Evolutionary conservation across 805 yeast species (phyloP), one percentile per base, ranked within the genome.

Genomic region (Geotrichum ghanense): DNA sequence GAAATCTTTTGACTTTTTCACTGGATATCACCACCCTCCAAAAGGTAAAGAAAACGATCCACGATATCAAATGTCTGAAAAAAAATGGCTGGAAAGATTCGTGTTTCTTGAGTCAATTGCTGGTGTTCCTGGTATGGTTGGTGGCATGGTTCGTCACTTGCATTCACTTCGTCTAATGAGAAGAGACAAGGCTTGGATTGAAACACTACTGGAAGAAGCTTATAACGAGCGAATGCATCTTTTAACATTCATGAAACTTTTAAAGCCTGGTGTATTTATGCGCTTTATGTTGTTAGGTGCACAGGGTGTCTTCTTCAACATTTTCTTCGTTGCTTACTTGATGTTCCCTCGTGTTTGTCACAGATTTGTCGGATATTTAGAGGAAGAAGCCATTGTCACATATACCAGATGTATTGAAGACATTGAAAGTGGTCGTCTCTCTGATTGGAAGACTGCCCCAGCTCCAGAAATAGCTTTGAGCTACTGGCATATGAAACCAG

Each of bases 111-210:
- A 81, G 60, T 73, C 79, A 50, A 71, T 82, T 47, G 89, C 89
- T 3, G 88, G 86, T 6, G 84, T 81, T n/a, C 89, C 89, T 1
- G 88, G 89, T 9, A 75, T 79, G 70, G 83, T 78, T 42, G 89
- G 84, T 2, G 82, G 83, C 1, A 81, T 80, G 63, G 61, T 82
- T 40, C 72, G 88, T 48, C 88, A 82, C 58, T 68, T 81, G 55
- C 79, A 78, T 51, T 74, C 84, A 1, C 59, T 81, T 43, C 65
- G 89, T 52, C 60, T 79, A 44, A 65, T 82, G 53, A 70, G 71
- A 55, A 64, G 88, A 49, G 89, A 81, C 59, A 74, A 77, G 56
- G 87, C 84, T 1, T 82, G 86, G 82, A 72, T 82, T 51, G 85
- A 81, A 59, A 80, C 88, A 1, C 65, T 82, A 35, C 65, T 76